These are phyloP conservation scores for Trichoderma atrobrunneum DNA, from an alignment of 2,329 filamentous ascomycete genomes.

Conservation along the genomic window DNA sequence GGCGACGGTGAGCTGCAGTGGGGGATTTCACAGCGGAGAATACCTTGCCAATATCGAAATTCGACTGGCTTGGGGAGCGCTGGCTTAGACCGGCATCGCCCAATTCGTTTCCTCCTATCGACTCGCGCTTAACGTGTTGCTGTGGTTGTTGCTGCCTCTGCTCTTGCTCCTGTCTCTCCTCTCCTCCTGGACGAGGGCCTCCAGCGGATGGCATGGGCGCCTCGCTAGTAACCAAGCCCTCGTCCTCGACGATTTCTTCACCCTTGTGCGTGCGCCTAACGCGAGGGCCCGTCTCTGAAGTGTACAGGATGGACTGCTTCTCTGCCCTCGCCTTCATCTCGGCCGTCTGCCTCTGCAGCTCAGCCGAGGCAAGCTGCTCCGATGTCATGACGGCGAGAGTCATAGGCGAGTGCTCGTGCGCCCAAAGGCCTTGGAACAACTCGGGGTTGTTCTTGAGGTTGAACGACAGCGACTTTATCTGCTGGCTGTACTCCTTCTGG, in stretches of 20 bases:
- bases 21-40: constrained; percentile 82
- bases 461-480: constrained; percentile 74
- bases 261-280: constrained; percentile 92
- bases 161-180: constrained; percentile 22
- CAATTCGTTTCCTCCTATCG: constrained; percentile 31
- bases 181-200: constrained; percentile 21
- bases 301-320: constrained; percentile 79
- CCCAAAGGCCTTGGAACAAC: constrained; percentile 72
- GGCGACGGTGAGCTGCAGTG: constrained; percentile 45
- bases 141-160: neutral
- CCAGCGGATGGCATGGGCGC: constrained; percentile 31
- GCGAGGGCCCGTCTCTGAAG: constrained; percentile 67
- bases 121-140: constrained; percentile 37
- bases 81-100: constrained; percentile 36
- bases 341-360: constrained; percentile 74
- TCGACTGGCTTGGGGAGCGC: constrained; percentile 52
- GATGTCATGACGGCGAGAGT: constrained; percentile 82
- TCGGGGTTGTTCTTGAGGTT: constrained; percentile 88
- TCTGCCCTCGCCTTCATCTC: constrained; percentile 75
- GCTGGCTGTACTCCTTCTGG: constrained; percentile 52
- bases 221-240: constrained; percentile 47
- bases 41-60: constrained; percentile 83
- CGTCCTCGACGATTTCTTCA: constrained; percentile 82
- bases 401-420: constrained; percentile 67
- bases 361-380: constrained; percentile 88